Evolutionary conservation across 768 basidiomycete genomes (phyloP), one percentile per base, ranked within the genome.

Genomic region (Amanita pallidorosea): DNA sequence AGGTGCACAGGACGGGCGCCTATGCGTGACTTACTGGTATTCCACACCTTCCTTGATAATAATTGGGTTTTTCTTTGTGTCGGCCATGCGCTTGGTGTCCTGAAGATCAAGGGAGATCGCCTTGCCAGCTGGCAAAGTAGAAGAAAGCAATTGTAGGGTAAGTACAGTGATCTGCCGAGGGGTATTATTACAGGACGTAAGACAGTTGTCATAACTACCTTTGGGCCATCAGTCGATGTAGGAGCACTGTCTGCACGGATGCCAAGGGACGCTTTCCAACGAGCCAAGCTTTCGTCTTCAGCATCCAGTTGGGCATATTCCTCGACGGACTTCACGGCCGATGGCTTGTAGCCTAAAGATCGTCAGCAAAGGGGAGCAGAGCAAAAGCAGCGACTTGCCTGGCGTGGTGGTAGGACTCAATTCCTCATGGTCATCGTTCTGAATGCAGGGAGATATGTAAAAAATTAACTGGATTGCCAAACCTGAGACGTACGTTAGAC

Each of bases 181-280:
- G 60, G 59, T 55, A 51, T 49, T 54, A 58, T 38, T 51, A 6
- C 47, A 36, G 52, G 51, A 41, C 44, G 17, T 45, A 22, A 9
- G 47, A 33, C 5, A 33, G 9, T 29, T 25, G 12, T 31, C 41
- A 44, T 37, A 36, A 40, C 34, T 37, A 85, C 90, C 79, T 88
- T 89, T 46, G 87, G 86, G 12, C 79, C 80, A 57, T 54, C 66
- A 12, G 70, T 63, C 51, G 70, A 60, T 17, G 62, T 68, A 12
- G 45, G 25, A 4, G 62, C 23, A 17, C 63, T 71, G 25, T 77
- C 81, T 31, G 80, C 74, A 47, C 77, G 75, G 54, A 97, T 81
- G 48, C 95, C 95, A 23, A 98, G 75, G 48, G 85, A 91, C 35
- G 89, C 90, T 65, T 98, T 98, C 95, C 95, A 98, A 56, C 91